Base-by-base conservation (phyloP, 2,329 filamentous ascomycete genomes). In the Blumeria hordei region DNA sequence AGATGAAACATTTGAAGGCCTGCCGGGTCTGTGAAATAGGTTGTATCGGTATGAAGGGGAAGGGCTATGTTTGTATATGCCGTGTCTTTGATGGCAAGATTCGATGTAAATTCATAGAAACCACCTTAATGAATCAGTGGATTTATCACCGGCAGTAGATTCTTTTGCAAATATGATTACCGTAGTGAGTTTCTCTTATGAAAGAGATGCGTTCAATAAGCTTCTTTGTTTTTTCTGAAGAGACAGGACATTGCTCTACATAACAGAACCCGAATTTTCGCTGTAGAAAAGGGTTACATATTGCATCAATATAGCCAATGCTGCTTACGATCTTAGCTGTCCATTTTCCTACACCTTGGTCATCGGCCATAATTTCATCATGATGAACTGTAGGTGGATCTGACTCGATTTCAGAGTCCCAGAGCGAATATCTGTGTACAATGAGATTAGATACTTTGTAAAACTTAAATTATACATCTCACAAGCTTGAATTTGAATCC, bases 1-100 rank as follows among this genome's bases (percentile, higher is more conserved):
- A 95, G 72, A 65, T 98, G 92, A 67, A 98, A 93, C 32, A 92
- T 80, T 67, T 98, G 92, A 36, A 98, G 74, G 9, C 90, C 87
- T 1, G 85, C 81, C 0, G 92, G 90, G 59, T 96, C 90, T 21
- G 80, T 88, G 69, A 96, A 96, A 68, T 98, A 96, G 0, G 90
- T 94, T 6, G 79, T 96, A 69, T 98, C 92, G 0, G 90, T 96
- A 67, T 98, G 92, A 0, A 85, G 82, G 18, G 80, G 78, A 2
- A 98, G 76, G 0, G 81, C 80, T 53, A 92, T 74, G 62, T 83
- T 87, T 1, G 90, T 95, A 69, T 96, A 98, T 3, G 88, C 88
- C 1, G 85, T 93, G 64, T 94, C 88, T 60, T 88, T 88, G 64
- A 83, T 83, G 33, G 86, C 82, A 28, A 95, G 75, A 67, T 95